Evolutionary conservation across 1,284 basidiomycete genomes (phyloP).

Genomic region (Tilletia setariae): DNA sequence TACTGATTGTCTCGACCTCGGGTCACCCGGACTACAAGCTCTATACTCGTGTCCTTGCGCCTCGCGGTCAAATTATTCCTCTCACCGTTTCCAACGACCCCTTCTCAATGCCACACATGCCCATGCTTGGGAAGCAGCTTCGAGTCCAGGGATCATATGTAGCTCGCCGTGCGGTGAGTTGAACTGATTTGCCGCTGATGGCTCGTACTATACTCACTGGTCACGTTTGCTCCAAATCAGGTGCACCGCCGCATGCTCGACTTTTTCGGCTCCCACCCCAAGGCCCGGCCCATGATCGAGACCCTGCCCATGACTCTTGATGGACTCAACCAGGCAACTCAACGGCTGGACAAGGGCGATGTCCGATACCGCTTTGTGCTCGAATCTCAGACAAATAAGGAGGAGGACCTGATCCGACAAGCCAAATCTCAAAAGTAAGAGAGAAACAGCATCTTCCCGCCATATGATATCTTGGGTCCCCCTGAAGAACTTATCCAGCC

Average conservation of each 20-base stretch:
- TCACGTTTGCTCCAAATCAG: not conserved
- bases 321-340: slow-evolving; percentile 42
- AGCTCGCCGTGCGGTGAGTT: slow-evolving; percentile 27
- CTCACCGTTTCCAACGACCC: slow-evolving; percentile 35
- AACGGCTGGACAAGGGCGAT: slow-evolving; percentile 41
- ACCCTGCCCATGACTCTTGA: slow-evolving; percentile 48
- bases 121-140: slow-evolving; percentile 42
- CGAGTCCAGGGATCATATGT: slow-evolving; percentile 42
- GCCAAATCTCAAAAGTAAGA: slow-evolving; percentile 7
- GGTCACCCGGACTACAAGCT: slow-evolving; percentile 46
- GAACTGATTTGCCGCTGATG: not conserved
- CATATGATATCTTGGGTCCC: not conserved
- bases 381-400: slow-evolving; percentile 23
- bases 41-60: slow-evolving; percentile 40
- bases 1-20: slow-evolving; percentile 42
- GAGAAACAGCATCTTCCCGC: not conserved
- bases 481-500: not conserved
- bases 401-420: not conserved
- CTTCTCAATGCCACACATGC: slow-evolving; percentile 36
- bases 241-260: slow-evolving; percentile 46
- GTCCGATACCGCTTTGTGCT: slow-evolving; percentile 42
- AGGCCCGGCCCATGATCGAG: slow-evolving; percentile 45
- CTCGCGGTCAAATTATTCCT: slow-evolving; percentile 41
- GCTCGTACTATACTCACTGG: not conserved
- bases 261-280: slow-evolving; percentile 36